These are phyloP conservation scores for Corylus heterophylla DNA, from an alignment of 306 rosid genomes.

Conservation along the genomic window DNA sequence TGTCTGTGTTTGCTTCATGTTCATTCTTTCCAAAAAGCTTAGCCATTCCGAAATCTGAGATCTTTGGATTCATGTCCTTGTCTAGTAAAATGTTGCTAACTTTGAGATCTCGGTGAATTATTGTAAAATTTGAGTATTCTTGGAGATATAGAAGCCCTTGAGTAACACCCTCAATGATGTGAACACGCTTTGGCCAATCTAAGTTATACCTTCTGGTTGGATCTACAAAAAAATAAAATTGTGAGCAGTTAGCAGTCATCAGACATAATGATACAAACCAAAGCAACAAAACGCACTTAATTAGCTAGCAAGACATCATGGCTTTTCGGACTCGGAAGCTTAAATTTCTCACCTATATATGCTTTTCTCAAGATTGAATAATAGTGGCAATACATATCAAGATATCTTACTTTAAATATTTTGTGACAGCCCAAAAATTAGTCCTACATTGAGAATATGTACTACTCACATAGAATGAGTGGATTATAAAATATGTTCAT, in stretches of 20 bases:
- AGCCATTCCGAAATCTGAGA: conserved; percentile 71
- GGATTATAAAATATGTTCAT: no score
- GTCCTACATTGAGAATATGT: no score
- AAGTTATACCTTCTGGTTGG: conserved; percentile 29
- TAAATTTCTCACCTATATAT: no score
- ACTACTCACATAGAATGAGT: no score
- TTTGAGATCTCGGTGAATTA: conserved; percentile 69
- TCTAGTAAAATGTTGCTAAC: conserved; percentile 58
- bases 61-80: conserved; percentile 55
- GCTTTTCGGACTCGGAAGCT: no score
- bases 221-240: conserved; percentile 40
- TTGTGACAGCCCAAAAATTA: no score
- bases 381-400: no score
- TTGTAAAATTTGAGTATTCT: conserved; percentile 66
- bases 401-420: no score
- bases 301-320: no score
- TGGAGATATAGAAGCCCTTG: conserved; percentile 82
- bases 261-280: neutral
- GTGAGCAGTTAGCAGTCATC: conserved; percentile 13
- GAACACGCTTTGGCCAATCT: conserved; percentile 51
- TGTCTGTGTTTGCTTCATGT: conserved; percentile 58
- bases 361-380: no score
- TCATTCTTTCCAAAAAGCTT: conserved; percentile 53
- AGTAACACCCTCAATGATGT: conserved; percentile 62
- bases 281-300: no score